Evolutionary conservation across 164 flowering plant species (phyloP).

Genomic region (Pachysandra terminalis): DNA sequence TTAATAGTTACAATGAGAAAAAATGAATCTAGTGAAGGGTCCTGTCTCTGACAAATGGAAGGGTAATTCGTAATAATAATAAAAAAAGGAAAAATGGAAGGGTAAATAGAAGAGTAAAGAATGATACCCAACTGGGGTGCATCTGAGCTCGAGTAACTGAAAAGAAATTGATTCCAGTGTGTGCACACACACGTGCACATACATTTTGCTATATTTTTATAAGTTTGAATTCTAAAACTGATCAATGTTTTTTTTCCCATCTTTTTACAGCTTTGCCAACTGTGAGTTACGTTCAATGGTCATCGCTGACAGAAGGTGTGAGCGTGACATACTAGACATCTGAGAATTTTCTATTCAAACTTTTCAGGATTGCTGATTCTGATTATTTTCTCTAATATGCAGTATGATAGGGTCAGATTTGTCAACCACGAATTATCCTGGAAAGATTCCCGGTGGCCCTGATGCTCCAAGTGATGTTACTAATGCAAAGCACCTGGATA

Average conservation of each 20-base stretch:
- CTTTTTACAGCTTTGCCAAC: conserved; percentile 66
- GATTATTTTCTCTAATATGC: conserved; percentile 17
- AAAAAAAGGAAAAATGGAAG: too few relatives aligned
- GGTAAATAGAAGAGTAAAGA: too few relatives aligned
- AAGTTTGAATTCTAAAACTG: too few relatives aligned
- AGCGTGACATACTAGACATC: neutral
- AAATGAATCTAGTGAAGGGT: too few relatives aligned
- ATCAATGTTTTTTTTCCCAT: neutral
- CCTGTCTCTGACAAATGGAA: too few relatives aligned
- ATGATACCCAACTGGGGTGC: too few relatives aligned
- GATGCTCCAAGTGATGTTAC: conserved; percentile 59
- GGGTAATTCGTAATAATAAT: too few relatives aligned
- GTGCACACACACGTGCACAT: neutral
- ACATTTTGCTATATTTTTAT: too few relatives aligned
- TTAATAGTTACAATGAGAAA: too few relatives aligned
- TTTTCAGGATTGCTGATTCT: neutral
- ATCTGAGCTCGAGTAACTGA: too few relatives aligned
- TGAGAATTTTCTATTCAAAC: neutral
- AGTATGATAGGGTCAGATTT: conserved; percentile 60
- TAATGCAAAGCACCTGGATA: conserved; percentile 26
- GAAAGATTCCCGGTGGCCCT: conserved; percentile 66
- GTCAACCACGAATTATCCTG: conserved; percentile 64
- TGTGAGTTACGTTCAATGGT: conserved; percentile 89
- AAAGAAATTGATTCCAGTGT: too few relatives aligned
- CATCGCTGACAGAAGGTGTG: conserved; percentile 64